Evolutionary conservation across 1,139 yeast genomes (phyloP).

Genomic region (Scheffersomyces illinoinensis): DNA sequence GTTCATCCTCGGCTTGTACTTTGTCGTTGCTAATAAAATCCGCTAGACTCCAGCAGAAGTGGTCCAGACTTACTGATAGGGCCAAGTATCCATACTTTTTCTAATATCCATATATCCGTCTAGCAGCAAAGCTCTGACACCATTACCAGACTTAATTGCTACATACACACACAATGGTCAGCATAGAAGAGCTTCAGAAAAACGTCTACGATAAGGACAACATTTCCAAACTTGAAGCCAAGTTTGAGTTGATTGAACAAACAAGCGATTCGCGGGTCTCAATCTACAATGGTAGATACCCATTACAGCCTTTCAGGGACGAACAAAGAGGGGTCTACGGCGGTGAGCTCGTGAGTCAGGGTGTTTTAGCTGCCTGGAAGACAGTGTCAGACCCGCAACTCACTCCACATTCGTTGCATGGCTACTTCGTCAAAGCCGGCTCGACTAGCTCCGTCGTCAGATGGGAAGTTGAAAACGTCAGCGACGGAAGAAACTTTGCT

Average conservation of each 20-base stretch:
- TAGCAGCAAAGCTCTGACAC: too few species aligned
- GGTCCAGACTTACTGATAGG: not conserved
- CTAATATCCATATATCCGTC: too few species aligned
- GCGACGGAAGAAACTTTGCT: conserved; percentile 38
- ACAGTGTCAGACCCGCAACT: conserved; percentile 28
- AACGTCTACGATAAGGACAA: conserved; percentile 17
- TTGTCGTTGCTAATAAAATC: not conserved
- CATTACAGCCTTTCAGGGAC: conserved; percentile 32
- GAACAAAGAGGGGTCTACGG: conserved; percentile 43
- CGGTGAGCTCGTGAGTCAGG: conserved; percentile 41
- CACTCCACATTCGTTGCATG: conserved; percentile 42
- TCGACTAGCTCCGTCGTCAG: conserved; percentile 28
- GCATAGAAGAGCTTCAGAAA: conserved; percentile 6
- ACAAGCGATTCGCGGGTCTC: conserved; percentile 7
- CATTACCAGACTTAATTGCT: too few species aligned
- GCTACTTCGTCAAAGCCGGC: conserved; percentile 44
- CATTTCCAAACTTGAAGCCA: conserved; percentile 24
- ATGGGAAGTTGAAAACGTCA: conserved; percentile 35
- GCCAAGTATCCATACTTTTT: too few species aligned
- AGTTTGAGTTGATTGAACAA: conserved; percentile 17
- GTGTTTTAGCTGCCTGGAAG: conserved; percentile 39
- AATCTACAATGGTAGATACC: conserved; percentile 32
- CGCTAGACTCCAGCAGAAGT: not conserved
- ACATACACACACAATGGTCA: not conserved
- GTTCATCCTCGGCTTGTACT: not conserved